phyloP scores from a whole-genome alignment of 164 flowering plant genomes.

The Cinnamomum micranthum region DNA sequence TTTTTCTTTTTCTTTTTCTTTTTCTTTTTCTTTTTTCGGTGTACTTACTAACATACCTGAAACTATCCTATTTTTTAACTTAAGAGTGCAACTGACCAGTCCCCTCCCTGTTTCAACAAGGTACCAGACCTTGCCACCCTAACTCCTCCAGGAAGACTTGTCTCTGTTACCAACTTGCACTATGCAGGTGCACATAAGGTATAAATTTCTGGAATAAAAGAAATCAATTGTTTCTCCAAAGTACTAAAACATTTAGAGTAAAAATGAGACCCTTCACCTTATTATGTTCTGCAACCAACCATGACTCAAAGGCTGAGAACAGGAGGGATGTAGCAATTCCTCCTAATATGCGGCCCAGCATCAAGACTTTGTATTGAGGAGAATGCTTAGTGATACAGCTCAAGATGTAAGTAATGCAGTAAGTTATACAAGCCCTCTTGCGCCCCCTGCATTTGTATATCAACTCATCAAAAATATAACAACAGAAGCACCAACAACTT shows the following conservation, averaged over 20 bases:
- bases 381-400: slow-evolving; percentile 98
- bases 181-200: too few relatives aligned
- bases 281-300: slow-evolving; percentile 99
- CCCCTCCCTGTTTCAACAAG: background rate
- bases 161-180: too few relatives aligned
- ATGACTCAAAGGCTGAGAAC: slow-evolving; percentile 96
- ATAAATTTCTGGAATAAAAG: background rate
- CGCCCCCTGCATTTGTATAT: slow-evolving; percentile 66
- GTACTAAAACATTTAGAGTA: background rate
- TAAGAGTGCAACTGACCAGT: background rate
- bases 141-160: too few relatives aligned
- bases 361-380: slow-evolving; percentile 80
- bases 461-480: background rate
- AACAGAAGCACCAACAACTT: background rate
- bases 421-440: slow-evolving; percentile 92
- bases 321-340: slow-evolving; percentile 96
- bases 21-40: too few relatives aligned
- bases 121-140: too few relatives aligned
- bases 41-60: too few relatives aligned
- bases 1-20: too few relatives aligned
- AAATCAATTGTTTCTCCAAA: background rate
- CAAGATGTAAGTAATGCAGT: slow-evolving; percentile 92
- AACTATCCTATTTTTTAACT: too few relatives aligned
- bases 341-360: slow-evolving; percentile 95
- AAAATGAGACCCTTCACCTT: slow-evolving; percentile 48